Evolutionary conservation across 208 protist species (phyloP), one percentile per base, ranked within the genome.

Genomic region (Trypanosoma grayi): DNA sequence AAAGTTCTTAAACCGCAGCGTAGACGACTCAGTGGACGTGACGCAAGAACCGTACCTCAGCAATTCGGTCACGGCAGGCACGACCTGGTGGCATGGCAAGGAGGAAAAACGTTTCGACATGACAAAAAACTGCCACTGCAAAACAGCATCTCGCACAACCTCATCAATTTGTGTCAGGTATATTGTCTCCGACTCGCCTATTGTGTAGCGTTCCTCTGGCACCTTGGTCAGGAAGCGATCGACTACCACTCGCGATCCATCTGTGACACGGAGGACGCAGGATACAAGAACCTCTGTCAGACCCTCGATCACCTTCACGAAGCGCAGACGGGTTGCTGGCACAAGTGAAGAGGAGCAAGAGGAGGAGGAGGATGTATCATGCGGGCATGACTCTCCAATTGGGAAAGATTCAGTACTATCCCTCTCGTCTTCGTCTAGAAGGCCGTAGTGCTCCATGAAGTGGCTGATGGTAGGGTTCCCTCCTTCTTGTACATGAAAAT

Each of bases 221-320:
- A 87, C 70, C 43, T 84, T 83, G 5, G 83, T 91, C 2, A 82
- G 51, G 70, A 83, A 95, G 16, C 76, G 79, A 41, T 90, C 72
- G 0, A 92, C 48, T 18, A 81, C 48, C 31, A 95, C 64, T 7
- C 51, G 41, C 25, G 60, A 48, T 9, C 24, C 53, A 28, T 39
- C 47, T 43, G 58, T 31, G 4, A 85, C 55, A 46, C 61, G 58
- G 31, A 95, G 58, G 8, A 75, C 70, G 64, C 89, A 95, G 10
- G 89, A 95, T 2, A 91, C 86, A 41, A 95, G 72, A 22, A 92
- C 80, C 70, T 95, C 89, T 24, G 84, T 92, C n/a, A 79, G 25
- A 1, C 75, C 77, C 25, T 93, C 85, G 27, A 93, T 81, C 5
- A 90, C 55, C 70, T 92, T 92, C 22, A 95, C 84, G 62, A 95